phyloP scores from a whole-genome alignment of 1,284 basidiomycete species.

The Fomes fomentarius region DNA sequence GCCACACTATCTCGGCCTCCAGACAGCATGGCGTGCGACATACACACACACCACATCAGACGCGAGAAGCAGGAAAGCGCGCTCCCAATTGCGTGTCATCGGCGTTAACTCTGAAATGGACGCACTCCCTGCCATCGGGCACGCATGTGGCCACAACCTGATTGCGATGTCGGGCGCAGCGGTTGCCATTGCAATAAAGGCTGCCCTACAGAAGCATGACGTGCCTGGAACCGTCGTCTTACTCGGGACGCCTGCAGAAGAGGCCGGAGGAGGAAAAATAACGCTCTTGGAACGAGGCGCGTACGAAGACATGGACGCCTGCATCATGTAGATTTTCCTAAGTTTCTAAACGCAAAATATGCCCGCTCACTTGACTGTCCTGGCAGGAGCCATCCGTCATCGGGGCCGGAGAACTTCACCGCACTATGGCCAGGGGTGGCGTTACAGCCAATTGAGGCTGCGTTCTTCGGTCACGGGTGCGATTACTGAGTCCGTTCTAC shows the following conservation, averaged over 20 bases:
- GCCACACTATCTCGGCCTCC: constrained; percentile 52
- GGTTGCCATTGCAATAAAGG: constrained; percentile 71
- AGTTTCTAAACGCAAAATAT: background rate
- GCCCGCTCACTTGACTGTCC: constrained; percentile 10
- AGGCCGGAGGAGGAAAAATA: constrained; percentile 80
- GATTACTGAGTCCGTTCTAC: no score
- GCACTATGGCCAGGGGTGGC: constrained; percentile 59
- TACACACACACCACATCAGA: constrained; percentile 39
- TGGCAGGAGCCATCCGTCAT: constrained; percentile 65
- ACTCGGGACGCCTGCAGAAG: constrained; percentile 87
- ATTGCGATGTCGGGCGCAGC: constrained; percentile 83
- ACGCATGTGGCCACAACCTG: constrained; percentile 87
- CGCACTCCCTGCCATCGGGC: constrained; percentile 59
- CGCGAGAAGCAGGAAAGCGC: background rate
- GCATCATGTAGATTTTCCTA: constrained; percentile 61
- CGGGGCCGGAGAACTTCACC: constrained; percentile 50
- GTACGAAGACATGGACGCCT: constrained; percentile 78
- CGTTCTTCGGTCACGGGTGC: constrained; percentile 71
- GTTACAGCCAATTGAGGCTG: constrained; percentile 59
- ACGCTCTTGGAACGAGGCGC: constrained; percentile 72
- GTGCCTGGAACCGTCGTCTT: constrained; percentile 75
- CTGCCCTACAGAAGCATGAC: constrained; percentile 64
- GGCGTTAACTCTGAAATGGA: constrained; percentile 81
- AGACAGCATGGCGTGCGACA: constrained; percentile 74
- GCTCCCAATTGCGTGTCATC: constrained; percentile 54